Evolutionary conservation across 1,139 yeast genomes (phyloP).

Genomic region (Wickerhamomyces sp.): DNA sequence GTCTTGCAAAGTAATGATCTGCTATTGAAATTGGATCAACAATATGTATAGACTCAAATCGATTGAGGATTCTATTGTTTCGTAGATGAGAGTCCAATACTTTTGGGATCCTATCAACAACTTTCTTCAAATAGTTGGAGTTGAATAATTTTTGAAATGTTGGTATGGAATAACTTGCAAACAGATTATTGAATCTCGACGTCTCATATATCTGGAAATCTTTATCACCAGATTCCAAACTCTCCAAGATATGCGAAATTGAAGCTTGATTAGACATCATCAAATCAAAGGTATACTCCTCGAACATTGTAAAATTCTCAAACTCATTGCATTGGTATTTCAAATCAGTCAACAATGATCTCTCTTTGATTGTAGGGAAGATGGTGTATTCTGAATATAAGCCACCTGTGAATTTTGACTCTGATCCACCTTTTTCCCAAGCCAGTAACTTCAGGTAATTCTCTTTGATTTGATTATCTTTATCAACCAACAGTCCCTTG

Average conservation of each 20-base stretch:
- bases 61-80: slow-evolving; percentile 6
- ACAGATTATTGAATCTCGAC: slow-evolving; percentile 4
- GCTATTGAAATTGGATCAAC: slow-evolving; percentile 15
- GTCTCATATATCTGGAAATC: slow-evolving; percentile 10
- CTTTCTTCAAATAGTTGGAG: slow-evolving; percentile 10
- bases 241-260: slow-evolving; percentile 5
- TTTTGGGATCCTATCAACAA: slow-evolving; percentile 10
- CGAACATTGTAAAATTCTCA: slow-evolving; percentile 7
- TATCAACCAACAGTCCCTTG: slow-evolving; percentile 5
- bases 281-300: slow-evolving; percentile 13
- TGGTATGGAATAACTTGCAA: slow-evolving; percentile 15
- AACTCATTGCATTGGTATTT: not conserved
- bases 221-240: slow-evolving; percentile 5
- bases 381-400: slow-evolving; percentile 15
- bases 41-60: slow-evolving; percentile 8
- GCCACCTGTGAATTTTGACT: not conserved
- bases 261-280: slow-evolving; percentile 6
- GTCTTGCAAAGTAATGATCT: slow-evolving; percentile 13
- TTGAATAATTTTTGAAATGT: slow-evolving; percentile 12
- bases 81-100: slow-evolving; percentile 12
- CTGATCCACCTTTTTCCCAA: slow-evolving; percentile 8
- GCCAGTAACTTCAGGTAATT: slow-evolving; percentile 17
- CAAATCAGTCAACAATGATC: slow-evolving; percentile 1
- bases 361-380: slow-evolving; percentile 7
- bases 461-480: slow-evolving; percentile 13